Base-by-base conservation (phyloP, 1,139 yeast species). In the Nakaseomyces nivariensis region DNA sequence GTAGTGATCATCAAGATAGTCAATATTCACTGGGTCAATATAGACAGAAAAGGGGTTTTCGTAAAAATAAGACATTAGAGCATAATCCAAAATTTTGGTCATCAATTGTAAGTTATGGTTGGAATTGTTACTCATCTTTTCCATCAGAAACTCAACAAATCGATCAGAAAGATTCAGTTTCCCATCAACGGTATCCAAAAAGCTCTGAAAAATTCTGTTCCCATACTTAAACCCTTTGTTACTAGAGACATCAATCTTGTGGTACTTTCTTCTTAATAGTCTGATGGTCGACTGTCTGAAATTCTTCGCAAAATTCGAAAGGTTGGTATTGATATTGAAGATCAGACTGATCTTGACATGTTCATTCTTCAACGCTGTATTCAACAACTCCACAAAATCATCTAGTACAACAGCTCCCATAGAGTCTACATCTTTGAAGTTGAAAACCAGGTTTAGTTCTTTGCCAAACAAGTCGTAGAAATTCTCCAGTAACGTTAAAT, bases 21-120 rank as follows among this genome's bases (percentile, higher is more conserved):
- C 66, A 10, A 63, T 63, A 38, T 67, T 63, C 11, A 67, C 65
- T 24, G 71, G 72, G 44, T 69, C 69, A 7, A 68, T 65, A 49
- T 71, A 69, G 0, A 77, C 65, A 0, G 85, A 72, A 49, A 82
- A 73, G 1, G 92, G 88, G 67, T 81, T 83, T 52, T 78, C 81
- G 60, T 77, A 85, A 62, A 79, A 85, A 59, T 82, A 84, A 4
- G 82, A 74, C 87, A 86, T 82, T 58, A 81, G 73, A 29, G 82
- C 69, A 52, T 84, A 72, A 57, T 81, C 82, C 55, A 86, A 68
- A 13, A 77, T 72, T 57, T 82, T 85, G 45, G 81, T 59, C 32
- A 65, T 53, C 29, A 64, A 43, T 46, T 62, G 66, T 26, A 64
- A 52, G 47, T 63, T 63, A 40, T 64, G 66, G 45, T 61, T 64